These are phyloP conservation scores for Chenopodium quinoa DNA, from an alignment of 148 eudicot genomes.

Conservation along the genomic window DNA sequence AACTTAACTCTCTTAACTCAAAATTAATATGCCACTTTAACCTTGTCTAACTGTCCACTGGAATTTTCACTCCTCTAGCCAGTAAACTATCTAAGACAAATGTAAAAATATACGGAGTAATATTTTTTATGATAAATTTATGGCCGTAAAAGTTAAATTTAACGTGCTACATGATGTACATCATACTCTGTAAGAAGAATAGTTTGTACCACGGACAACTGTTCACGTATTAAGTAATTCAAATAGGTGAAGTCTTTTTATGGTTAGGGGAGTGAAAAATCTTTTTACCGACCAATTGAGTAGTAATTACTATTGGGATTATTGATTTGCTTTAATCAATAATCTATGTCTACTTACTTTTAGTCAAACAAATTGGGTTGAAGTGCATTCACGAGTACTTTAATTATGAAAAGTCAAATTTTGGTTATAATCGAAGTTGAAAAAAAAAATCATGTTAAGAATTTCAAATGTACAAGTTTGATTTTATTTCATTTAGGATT, in stretches of 20 bases:
- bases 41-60: neutral
- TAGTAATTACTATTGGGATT: neutral
- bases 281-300: neutral
- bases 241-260: too few relatives aligned
- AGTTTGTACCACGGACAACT: too few relatives aligned
- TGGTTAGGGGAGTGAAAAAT: too few relatives aligned
- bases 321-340: neutral
- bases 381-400: neutral
- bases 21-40: neutral
- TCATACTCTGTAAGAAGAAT: too few relatives aligned
- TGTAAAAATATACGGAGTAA: too few relatives aligned
- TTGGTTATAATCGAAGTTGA: neutral
- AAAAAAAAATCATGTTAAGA: neutral
- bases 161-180: too few relatives aligned
- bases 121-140: too few relatives aligned
- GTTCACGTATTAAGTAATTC: too few relatives aligned
- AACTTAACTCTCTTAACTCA: neutral
- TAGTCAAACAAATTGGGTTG: neutral
- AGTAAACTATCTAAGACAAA: too few relatives aligned
- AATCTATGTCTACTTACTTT: neutral
- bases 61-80: neutral
- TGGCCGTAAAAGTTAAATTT: too few relatives aligned
- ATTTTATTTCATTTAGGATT: neutral
- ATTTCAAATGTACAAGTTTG: neutral
- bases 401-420: constrained; percentile 1